Conservation (phyloP, 2,329 filamentous ascomycete genomes). For the Calcarisporium arbuscula region DNA sequence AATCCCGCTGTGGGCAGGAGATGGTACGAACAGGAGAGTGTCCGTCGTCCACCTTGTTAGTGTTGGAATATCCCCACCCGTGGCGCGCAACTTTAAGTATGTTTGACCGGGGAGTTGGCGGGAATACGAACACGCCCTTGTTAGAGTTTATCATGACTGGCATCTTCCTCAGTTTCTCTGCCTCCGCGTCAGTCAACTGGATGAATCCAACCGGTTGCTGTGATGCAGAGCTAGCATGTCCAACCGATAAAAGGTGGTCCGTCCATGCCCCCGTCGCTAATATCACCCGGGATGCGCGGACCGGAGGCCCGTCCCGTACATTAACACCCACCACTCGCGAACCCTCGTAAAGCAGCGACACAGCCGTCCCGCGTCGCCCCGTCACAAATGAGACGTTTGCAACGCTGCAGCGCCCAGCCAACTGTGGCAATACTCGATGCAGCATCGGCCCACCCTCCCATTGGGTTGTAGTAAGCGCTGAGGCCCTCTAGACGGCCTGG, state of each 20-base stretch:
- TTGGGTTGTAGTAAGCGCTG: conserved; percentile 20
- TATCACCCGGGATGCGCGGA: conserved; percentile 54
- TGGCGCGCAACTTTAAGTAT: conserved; percentile 56
- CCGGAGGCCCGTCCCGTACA: conserved; percentile 25
- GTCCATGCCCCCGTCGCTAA: conserved; percentile 68
- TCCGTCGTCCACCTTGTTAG: conserved; percentile 14
- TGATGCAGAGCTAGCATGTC: conserved; percentile 55
- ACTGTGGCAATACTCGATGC: conserved; percentile 18
- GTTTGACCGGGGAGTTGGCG: conserved; percentile 38
- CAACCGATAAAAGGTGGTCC: conserved; percentile 44
- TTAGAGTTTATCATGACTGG: conserved; percentile 54
- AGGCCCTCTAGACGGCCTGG: conserved; percentile 16
- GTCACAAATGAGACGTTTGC: conserved; percentile 25
- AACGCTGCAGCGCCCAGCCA: conserved; percentile 19
- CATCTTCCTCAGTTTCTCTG: conserved; percentile 42
- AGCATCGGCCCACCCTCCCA: conserved; percentile 27
- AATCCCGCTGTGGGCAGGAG: conserved; percentile 23
- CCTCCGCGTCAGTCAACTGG: conserved; percentile 51
- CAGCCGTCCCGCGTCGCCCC: conserved; percentile 20
- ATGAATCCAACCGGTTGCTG: conserved; percentile 63
- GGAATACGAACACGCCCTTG: conserved; percentile 49
- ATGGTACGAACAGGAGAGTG: conserved; percentile 18
- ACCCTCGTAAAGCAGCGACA: conserved; percentile 13
- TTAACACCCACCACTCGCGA: conserved; percentile 19
- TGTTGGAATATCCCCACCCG: conserved; percentile 46